Evolutionary conservation across 2,329 filamentous ascomycete genomes (phyloP), one percentile per base, ranked within the genome.

Genomic region (Arthrobotrys megalospora): DNA sequence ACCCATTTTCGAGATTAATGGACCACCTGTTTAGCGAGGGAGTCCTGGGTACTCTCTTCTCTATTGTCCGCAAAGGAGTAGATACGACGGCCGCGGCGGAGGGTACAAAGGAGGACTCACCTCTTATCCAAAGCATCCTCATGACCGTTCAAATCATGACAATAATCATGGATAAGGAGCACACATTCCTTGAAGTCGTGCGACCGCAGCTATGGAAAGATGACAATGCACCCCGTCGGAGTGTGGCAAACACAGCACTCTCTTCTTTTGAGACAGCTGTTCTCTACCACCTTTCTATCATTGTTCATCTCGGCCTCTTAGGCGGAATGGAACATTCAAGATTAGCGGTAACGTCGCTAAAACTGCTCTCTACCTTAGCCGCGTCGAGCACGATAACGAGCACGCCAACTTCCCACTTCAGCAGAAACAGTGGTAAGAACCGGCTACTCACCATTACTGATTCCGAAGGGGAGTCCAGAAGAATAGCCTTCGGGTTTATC

Each of bases 11-110:
- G 2, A 90, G 96, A 76, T 91, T 97, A 14, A 97, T 98, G 92
- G 96, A 99, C 83, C 98, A 96, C 94, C 89, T 99, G 85, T 97
- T 97, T 84, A 97, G 97, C 83, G 93, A 96, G 82, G 93, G 92
- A 80, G 93, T 97, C 21, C 90, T 97, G 82, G 89, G 89, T 80
- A 89, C 91, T 12, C 85, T 99, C 1, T 95, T 97, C 84, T 88
- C 89, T 71, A 89, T 92, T 10, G 89, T 96, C 34, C 92, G 95
- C 81, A 91, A 96, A 83, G 90, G 95, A 80, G 86, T 91, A 14
- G 86, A 88, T 6, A 75, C 73, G 76, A 47, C 48, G 47, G 90
- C 92, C 79, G 90, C 89, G 81, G 89, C 93, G 10, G 55, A 60
- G 2, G 36, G 55, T 2, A 60, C 10, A 21, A 86, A 90, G 3